Evolutionary conservation across 2,329 filamentous ascomycete species (phyloP), one percentile per base, ranked within the genome.

Genomic region (Sporothrix humicola): DNA sequence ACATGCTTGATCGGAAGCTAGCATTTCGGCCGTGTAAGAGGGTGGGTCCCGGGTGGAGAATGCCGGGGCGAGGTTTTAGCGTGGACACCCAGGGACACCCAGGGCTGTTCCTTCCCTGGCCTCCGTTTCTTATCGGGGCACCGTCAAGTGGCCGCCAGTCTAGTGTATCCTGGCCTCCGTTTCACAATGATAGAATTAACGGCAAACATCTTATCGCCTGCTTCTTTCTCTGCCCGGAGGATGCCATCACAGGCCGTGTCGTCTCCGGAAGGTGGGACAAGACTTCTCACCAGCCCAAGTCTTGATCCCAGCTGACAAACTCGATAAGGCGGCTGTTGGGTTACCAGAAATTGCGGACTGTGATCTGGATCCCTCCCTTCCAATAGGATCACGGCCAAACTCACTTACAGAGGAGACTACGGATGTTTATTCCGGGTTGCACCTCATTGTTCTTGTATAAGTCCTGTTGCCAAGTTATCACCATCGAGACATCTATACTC

Each of bases 1-100:
- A 5, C 31, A 3, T 5, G 31, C 7, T 5, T 37, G 31, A 23
- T 71, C 69, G 69, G 69, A 61, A 71, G 17, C 69, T 71, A 71
- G 69, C 54, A 58, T 23, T n/a, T 23, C n/a, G 42, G 52, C 69
- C 69, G 69, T 61, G 10, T 61, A 42, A 71, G 37, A 23, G 23
- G 46, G 65, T 50, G 44, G 46, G 42, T 69, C 37, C 20, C 5
- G 65, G 23, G 52, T 54, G 52, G 52, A 4, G 52, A 54, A 17
- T 31, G 26, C 58, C 26, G 26, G 12, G 26, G 26, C 12, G 37
- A 13, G 15, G 6, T 63, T 3, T 31, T 65, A 48, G 37, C 20
- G 61, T 59, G 48, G 48, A 12, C 10, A 15, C 12, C 17, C 31
- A 31, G 31, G 31, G 31, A 37, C 5, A 37, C 31, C 31, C 13